Conservation (phyloP, 73 alveolate species). For the Stentor coeruleus region DNA sequence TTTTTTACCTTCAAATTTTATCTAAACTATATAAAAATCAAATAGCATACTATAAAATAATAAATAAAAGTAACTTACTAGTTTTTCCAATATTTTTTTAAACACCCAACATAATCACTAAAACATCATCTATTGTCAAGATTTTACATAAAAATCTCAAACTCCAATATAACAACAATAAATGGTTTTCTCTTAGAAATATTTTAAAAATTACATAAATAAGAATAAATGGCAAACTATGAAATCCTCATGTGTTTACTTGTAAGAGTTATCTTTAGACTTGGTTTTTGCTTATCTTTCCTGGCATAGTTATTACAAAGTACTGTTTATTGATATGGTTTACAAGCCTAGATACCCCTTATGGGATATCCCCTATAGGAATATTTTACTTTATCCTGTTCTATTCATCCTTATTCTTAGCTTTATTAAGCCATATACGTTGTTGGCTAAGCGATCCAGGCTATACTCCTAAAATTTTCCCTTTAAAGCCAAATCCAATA, state of each 20-base stretch:
- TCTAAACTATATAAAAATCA: too few relatives aligned
- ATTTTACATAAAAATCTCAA: too few relatives aligned
- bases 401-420: not conserved
- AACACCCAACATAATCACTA: too few relatives aligned
- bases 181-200: too few relatives aligned
- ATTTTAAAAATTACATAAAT: not conserved
- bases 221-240: not conserved
- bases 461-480: not conserved
- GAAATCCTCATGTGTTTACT: not conserved
- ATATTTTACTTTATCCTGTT: not conserved
- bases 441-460: conserved; percentile 18
- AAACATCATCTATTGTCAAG: too few relatives aligned
- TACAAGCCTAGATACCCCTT: not conserved
- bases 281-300: not conserved
- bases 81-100: too few relatives aligned
- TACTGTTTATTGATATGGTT: not conserved
- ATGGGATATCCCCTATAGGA: not conserved
- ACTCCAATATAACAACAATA: too few relatives aligned
- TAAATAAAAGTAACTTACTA: too few relatives aligned
- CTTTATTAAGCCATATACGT: not conserved
- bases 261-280: not conserved
- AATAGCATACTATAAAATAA: too few relatives aligned
- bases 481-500: not conserved
- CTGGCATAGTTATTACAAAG: not conserved
- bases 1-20: too few relatives aligned